Evolutionary conservation across 1,139 yeast species (phyloP).

Genomic region (Geotrichum histeridarum): DNA sequence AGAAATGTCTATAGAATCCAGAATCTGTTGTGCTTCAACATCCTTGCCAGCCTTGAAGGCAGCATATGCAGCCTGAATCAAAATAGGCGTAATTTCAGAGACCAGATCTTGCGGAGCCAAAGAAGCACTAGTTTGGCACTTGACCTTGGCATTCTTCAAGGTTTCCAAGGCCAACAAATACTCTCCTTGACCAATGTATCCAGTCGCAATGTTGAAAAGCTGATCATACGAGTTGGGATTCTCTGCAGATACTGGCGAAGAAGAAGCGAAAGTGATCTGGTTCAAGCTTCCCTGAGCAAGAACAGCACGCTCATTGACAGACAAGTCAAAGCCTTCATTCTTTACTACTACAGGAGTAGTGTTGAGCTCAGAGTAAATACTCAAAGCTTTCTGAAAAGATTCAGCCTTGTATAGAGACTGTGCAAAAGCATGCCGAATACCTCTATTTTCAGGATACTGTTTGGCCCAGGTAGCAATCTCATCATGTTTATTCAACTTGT

Average conservation of each 20-base stretch:
- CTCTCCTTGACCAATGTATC: constrained; percentile 46
- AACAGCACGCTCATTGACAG: constrained; percentile 66
- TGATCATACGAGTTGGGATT: constrained; percentile 48
- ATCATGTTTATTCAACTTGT: constrained; percentile 55
- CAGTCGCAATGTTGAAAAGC: constrained; percentile 64
- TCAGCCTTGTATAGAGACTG: constrained; percentile 74
- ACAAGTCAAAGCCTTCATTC: constrained; percentile 51
- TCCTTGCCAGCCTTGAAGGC: constrained; percentile 46
- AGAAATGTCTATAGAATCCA: constrained; percentile 28
- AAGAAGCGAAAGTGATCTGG: constrained; percentile 15
- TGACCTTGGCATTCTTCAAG: constrained; percentile 49
- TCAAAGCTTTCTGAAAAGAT: constrained; percentile 48
- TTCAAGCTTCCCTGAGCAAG: constrained; percentile 46
- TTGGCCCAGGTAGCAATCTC: constrained; percentile 37
- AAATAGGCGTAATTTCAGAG: constrained; percentile 53
- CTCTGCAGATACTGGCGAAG: constrained; percentile 18
- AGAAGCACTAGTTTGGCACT: constrained; percentile 41
- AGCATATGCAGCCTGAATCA: constrained; percentile 65
- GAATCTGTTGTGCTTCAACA: constrained; percentile 43
- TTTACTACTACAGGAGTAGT: constrained; percentile 22
- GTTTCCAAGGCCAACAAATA: constrained; percentile 44
- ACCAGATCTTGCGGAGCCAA: constrained; percentile 40
- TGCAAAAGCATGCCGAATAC: constrained; percentile 71
- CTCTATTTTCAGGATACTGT: constrained; percentile 40
- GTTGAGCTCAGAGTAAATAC: constrained; percentile 50